These are phyloP conservation scores for Fusarium palustre DNA, from an alignment of 2,329 filamentous ascomycete species.

Conservation along the genomic window DNA sequence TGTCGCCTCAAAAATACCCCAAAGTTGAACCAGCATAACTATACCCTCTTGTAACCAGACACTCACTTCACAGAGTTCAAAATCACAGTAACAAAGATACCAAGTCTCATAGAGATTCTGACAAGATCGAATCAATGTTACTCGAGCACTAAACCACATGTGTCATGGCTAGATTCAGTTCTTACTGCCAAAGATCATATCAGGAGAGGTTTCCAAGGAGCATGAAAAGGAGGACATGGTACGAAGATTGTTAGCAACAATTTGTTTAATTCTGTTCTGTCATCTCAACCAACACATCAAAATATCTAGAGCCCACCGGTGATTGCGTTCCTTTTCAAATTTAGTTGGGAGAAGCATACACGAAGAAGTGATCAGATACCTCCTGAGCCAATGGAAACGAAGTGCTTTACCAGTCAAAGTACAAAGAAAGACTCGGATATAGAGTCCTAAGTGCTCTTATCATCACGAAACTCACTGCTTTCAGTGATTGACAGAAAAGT, in stretches of 20 bases:
- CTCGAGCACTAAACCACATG: conserved; percentile 58
- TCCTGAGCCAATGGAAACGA: conserved; percentile 36
- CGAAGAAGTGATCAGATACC: conserved; percentile 61
- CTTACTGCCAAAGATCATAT: conserved; percentile 57
- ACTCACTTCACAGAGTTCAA: conserved; percentile 60
- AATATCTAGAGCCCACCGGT: conserved; percentile 59
- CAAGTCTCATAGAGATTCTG: conserved; percentile 48
- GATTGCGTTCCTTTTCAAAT: conserved; percentile 61
- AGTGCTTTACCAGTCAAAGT: conserved; percentile 30
- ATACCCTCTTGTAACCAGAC: conserved; percentile 56
- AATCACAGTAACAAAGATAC: conserved; percentile 57
- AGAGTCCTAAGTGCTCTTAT: not conserved
- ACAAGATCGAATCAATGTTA: conserved; percentile 58
- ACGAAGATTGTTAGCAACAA: conserved; percentile 52
- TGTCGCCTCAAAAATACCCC: conserved; percentile 47
- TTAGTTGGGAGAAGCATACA: conserved; percentile 49
- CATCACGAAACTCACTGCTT: not conserved
- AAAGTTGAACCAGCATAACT: conserved; percentile 28
- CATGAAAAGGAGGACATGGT: too few species aligned
- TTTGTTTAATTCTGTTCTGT: conserved; percentile 60
- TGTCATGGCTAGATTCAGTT: conserved; percentile 57
- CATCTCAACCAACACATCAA: conserved; percentile 60
- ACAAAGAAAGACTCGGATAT: too few species aligned
- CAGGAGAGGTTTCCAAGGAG: not conserved
- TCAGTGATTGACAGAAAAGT: not conserved